A percentile compares a stretch with the other conserved stretches of the same genome.
Evolutionary conservation across 768 basidiomycete genomes (phyloP).

Genomic region (Lentinula guzmanii): DNA sequence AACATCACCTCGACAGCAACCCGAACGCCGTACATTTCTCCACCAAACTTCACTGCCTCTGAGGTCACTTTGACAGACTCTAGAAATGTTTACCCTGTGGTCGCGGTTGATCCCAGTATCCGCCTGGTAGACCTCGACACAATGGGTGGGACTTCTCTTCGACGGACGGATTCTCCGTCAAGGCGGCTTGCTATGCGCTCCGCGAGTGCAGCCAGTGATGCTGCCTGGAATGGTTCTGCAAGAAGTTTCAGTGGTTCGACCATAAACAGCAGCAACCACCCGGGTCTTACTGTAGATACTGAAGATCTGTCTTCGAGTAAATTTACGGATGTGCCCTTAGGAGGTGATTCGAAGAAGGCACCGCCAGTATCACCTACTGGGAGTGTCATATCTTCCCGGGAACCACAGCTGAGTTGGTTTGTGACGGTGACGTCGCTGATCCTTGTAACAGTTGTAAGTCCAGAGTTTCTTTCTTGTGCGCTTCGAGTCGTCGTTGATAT

Average conservation of each 20-base stretch:
- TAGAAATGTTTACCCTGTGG: neutral
- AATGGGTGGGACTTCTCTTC: neutral
- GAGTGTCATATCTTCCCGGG: constrained; percentile 20
- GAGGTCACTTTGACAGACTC: constrained; percentile 7
- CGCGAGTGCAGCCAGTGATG: neutral
- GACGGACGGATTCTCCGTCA: neutral
- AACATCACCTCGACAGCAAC: neutral
- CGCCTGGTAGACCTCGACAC: constrained; percentile 18
- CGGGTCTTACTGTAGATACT: constrained; percentile 4
- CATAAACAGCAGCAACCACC: constrained; percentile 1
- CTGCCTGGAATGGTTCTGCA: neutral
- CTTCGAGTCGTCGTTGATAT: neutral
- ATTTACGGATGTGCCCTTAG: neutral
- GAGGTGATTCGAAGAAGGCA: neutral
- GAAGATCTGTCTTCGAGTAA: neutral
- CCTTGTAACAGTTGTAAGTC: constrained; percentile 56
- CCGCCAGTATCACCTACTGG: neutral
- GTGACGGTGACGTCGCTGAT: constrained; percentile 51
- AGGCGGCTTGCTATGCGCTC: neutral
- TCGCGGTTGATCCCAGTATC: constrained; percentile 13
- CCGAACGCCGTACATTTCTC: constrained; percentile 4
- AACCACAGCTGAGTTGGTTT: constrained; percentile 53
- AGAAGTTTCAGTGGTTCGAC: constrained; percentile 4
- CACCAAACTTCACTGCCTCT: neutral
- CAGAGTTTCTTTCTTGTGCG: neutral